Conservation (phyloP, 2,329 filamentous ascomycete species). For the Aspergillus sclerotialis region DNA sequence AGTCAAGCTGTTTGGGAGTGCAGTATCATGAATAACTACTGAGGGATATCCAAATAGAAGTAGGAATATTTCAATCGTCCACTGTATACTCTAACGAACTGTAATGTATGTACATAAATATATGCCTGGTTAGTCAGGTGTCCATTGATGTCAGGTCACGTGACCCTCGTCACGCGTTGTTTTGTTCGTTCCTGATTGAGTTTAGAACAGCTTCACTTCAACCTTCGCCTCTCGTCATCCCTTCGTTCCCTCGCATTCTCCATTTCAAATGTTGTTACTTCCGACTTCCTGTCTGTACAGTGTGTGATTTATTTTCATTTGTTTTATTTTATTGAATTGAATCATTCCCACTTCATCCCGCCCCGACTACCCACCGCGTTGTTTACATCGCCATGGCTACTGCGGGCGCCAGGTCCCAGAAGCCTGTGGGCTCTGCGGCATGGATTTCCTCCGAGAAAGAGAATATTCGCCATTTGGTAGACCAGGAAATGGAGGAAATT, state of each 20-base stretch:
- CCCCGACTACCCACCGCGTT: conserved; percentile 19
- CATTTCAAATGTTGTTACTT: neutral
- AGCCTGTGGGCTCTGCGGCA: conserved; percentile 67
- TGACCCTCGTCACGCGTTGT: neutral
- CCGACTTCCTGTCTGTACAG: neutral
- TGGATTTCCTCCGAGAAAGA: conserved; percentile 84
- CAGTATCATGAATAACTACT: no score
- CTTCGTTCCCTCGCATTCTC: neutral
- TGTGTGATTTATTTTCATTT: conserved; percentile 4
- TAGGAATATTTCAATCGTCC: no score
- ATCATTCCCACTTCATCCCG: neutral
- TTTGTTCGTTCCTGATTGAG: neutral
- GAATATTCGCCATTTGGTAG: conserved; percentile 66
- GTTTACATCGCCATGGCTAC: conserved; percentile 35
- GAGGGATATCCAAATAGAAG: no score
- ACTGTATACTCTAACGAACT: no score
- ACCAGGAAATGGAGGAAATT: conserved; percentile 86
- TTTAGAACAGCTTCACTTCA: neutral
- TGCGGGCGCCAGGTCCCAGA: conserved; percentile 32
- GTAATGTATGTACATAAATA: no score
- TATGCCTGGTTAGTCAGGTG: neutral
- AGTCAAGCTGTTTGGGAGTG: no score
- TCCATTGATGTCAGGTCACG: neutral
- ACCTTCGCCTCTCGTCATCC: neutral
- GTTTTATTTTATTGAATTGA: neutral